phyloP scores from a whole-genome alignment of 306 rosid species.

The Dalbergia cochinchinensis region DNA sequence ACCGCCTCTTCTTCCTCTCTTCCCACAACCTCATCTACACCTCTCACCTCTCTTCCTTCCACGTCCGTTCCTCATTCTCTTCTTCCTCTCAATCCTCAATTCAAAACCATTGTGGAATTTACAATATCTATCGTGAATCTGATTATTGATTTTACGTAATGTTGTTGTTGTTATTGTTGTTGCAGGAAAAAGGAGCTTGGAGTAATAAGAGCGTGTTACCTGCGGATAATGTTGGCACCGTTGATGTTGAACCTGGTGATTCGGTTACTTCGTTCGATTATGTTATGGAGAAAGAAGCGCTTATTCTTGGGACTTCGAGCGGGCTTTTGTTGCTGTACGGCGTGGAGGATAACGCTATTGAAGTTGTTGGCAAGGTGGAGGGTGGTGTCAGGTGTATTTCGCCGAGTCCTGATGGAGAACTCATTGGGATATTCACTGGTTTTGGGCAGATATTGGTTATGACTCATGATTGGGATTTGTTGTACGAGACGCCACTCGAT shows the following conservation, averaged over 20 bases:
- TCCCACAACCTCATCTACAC: slow-evolving; percentile 73
- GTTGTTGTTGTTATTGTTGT: not conserved
- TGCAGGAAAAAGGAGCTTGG: slow-evolving; percentile 69
- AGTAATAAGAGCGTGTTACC: slow-evolving; percentile 51
- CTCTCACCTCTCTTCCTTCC: slow-evolving; percentile 75
- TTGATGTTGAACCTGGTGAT: slow-evolving; percentile 76
- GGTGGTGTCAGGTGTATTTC: slow-evolving; percentile 84
- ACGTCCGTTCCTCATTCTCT: slow-evolving; percentile 47
- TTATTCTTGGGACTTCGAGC: slow-evolving; percentile 74
- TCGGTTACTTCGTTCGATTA: slow-evolving; percentile 77
- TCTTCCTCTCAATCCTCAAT: not conserved
- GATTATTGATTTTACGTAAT: not conserved
- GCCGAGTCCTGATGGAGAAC: slow-evolving; percentile 95
- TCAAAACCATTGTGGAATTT: not conserved
- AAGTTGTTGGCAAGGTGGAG: slow-evolving; percentile 83
- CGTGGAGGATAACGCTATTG: slow-evolving; percentile 61
- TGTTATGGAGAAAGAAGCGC: slow-evolving; percentile 93
- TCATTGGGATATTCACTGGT: slow-evolving; percentile 67
- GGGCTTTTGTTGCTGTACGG: slow-evolving; percentile 73
- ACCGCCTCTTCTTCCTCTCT: slow-evolving; percentile 89
- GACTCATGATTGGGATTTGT: slow-evolving; percentile 96
- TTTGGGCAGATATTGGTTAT: slow-evolving; percentile 75
- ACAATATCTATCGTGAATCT: not conserved
- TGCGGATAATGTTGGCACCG: slow-evolving; percentile 51
- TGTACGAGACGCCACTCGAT: slow-evolving; percentile 70